phyloP scores from a whole-genome alignment of 768 basidiomycete species.

The Amanita molliuscula region DNA sequence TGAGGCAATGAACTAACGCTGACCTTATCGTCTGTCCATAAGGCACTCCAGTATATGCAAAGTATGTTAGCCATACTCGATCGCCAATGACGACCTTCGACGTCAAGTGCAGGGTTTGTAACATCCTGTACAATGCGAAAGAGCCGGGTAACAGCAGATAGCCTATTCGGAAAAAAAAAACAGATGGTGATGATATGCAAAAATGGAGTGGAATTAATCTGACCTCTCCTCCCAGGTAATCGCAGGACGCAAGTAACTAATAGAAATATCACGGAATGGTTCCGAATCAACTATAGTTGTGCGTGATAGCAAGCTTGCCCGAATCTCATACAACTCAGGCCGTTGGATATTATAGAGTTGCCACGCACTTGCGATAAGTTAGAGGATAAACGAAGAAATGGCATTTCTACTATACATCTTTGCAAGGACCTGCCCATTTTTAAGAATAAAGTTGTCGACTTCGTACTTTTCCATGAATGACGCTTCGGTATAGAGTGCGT shows the following conservation, averaged over 20 bases:
- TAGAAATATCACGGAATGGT: constrained; percentile 44
- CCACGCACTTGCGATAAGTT: constrained; percentile 42
- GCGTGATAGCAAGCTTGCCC: constrained; percentile 48
- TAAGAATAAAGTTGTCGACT: constrained; percentile 62
- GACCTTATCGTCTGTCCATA: constrained; percentile 60
- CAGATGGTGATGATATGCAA: neutral
- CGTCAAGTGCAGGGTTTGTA: constrained; percentile 47
- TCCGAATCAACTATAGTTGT: constrained; percentile 52
- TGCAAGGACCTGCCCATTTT: constrained; percentile 47
- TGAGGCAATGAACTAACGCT: constrained; percentile 8
- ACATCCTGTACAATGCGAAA: constrained; percentile 62
- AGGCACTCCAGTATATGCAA: constrained; percentile 43
- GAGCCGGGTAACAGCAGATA: constrained; percentile 40
- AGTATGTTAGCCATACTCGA: constrained; percentile 52
- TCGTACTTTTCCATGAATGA: constrained; percentile 55
- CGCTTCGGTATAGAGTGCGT: constrained; percentile 48
- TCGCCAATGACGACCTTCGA: constrained; percentile 62
- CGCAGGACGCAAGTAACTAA: constrained; percentile 24
- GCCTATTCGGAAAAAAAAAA: constrained; percentile 20
- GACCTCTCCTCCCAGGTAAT: constrained; percentile 44
- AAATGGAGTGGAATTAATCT: constrained; percentile 6
- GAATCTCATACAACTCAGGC: constrained; percentile 40
- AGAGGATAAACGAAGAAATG: neutral
- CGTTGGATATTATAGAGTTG: constrained; percentile 53
- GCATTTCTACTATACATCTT: constrained; percentile 35